Conservation (phyloP, 2,329 filamentous ascomycete genomes). For the Fusarium hainanense region DNA sequence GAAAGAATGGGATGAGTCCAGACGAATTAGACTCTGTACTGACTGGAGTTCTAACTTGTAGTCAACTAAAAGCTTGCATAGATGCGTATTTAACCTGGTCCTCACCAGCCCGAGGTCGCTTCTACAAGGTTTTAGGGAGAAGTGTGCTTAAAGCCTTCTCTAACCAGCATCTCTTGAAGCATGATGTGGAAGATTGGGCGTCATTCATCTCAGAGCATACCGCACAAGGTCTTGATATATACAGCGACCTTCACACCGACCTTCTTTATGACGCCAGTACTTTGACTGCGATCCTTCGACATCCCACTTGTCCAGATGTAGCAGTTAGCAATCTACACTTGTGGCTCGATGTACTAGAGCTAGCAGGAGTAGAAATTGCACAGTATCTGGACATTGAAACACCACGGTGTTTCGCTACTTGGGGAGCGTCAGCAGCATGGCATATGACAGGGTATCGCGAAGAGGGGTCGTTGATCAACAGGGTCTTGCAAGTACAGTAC, state of each 20-base stretch:
- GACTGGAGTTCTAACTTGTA: fast-evolving
- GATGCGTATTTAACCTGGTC: background rate
- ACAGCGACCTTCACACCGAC: fast-evolving
- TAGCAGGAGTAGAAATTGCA: background rate
- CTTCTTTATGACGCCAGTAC: fast-evolving
- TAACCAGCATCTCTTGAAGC: fast-evolving
- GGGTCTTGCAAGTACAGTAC: fast-evolving
- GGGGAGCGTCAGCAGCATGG: fast-evolving
- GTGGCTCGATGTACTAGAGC: background rate
- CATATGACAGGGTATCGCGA: fast-evolving
- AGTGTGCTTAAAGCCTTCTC: fast-evolving
- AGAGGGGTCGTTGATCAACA: background rate
- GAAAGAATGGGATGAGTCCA: background rate
- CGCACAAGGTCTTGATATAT: background rate
- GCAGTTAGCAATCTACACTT: background rate
- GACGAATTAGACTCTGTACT: fast-evolving
- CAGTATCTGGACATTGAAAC: background rate
- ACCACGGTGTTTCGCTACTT: background rate
- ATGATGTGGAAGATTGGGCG: fast-evolving
- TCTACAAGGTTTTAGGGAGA: fast-evolving
- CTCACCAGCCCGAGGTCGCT: fast-evolving
- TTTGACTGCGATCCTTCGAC: fast-evolving
- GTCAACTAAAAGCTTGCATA: background rate
- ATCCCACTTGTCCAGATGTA: background rate
- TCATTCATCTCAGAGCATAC: background rate